These are phyloP conservation scores for Trametes polyzona DNA, from an alignment of 1,284 basidiomycete species.

Conservation along the genomic window DNA sequence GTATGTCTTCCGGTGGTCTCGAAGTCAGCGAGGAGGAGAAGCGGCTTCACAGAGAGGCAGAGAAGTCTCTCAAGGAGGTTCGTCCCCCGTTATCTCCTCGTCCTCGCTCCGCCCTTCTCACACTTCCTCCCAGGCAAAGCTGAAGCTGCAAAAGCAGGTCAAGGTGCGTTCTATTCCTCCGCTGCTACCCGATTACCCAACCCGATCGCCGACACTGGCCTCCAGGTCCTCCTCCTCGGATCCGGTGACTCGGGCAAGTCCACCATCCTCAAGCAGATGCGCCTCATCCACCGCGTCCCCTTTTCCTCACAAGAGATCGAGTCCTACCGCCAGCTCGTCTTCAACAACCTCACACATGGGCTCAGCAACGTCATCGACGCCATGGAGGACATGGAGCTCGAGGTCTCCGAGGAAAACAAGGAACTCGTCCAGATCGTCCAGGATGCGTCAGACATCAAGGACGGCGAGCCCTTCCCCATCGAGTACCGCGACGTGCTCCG, in stretches of 20 bases:
- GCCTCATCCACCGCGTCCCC: slow-evolving; percentile 80
- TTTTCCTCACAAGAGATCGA: slow-evolving; percentile 81
- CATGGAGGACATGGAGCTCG: slow-evolving; percentile 86
- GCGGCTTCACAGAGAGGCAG: slow-evolving; percentile 65
- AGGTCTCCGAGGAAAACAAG: slow-evolving; percentile 65
- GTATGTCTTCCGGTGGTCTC: slow-evolving; percentile 62
- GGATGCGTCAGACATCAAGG: slow-evolving; percentile 71
- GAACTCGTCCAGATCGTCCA: slow-evolving; percentile 65
- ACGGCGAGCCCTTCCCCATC: slow-evolving; percentile 79
- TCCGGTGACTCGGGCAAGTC: slow-evolving; percentile 96
- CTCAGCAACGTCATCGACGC: slow-evolving; percentile 84
- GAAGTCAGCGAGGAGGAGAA: slow-evolving; percentile 69
- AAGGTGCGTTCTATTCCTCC: slow-evolving; percentile 55
- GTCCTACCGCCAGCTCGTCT: slow-evolving; percentile 85
- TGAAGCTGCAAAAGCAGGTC: slow-evolving; percentile 72
- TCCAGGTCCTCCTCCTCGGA: slow-evolving; percentile 83
- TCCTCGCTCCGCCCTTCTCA: background rate
- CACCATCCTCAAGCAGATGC: slow-evolving; percentile 94
- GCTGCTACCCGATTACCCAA: slow-evolving; percentile 19
- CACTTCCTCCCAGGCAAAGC: slow-evolving; percentile 55
- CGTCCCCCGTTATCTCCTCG: slow-evolving; percentile 28
- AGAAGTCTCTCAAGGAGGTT: slow-evolving; percentile 67
- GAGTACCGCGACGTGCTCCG: slow-evolving; percentile 69
- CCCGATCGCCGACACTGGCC: too few species aligned
- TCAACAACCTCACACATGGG: slow-evolving; percentile 88